Evolutionary conservation across 306 rosid genomes (phyloP), one percentile per base, ranked within the genome.

Genomic region (Castanea mollissima): DNA sequence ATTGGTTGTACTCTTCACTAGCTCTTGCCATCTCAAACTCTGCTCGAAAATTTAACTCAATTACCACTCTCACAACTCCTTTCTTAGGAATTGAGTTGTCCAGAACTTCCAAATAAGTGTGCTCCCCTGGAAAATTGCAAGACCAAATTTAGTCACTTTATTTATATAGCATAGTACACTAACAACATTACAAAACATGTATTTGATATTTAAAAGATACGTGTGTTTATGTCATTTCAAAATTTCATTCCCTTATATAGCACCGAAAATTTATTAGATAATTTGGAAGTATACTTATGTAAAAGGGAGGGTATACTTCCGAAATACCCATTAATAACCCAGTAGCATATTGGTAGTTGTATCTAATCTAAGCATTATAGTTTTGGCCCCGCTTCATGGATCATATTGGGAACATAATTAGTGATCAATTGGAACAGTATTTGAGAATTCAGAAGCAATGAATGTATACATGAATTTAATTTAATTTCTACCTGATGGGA

Each of bases 1-100:
- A 74, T 52, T 44, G 70, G 59, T 83, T 87, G 89, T 92, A 94
- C 14, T 94, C 91, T 64, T 92, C 87, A 18, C 82, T 86, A 1
- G 86, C 93, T 16, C 89, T 79, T 14, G 91, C 94, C 92, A 94
- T 92, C 86, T 92, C 93, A 55, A 94, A 94, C 81, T 94, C 97
- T 0, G 80, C 93, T 76, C 92, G 54, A 74, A 94, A 88, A 64
- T 83, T 90, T 35, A 90, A 71, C 84, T 94, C 98, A 19, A 94
- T 89, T 55, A 92, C 74, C 65, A 91, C 89, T 65, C 86, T 89
- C 31, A 86, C 21, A 41, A 82, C 78, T 23, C 84, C 86, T 56
- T 82, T 80, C 79, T 88, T 89, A 3, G 29, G 1, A 31, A 74
- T 88, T 15, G 91, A 83, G 77, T 80, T 86, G 4, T 89, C 90